Evolutionary conservation across 805 yeast species (phyloP).

Genomic region (Cephaloascus fragrans): DNA sequence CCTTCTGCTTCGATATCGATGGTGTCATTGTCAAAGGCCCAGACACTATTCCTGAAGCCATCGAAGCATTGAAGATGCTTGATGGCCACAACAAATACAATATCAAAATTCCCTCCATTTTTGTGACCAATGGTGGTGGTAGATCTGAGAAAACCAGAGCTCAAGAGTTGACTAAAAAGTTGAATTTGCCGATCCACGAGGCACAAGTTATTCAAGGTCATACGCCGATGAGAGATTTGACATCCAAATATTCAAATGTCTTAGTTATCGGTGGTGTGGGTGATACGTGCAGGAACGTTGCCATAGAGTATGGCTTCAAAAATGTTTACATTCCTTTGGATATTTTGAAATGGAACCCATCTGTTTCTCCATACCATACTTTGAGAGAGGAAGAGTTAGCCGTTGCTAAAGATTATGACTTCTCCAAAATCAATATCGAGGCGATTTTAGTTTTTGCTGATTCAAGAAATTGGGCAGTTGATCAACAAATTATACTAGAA

Average conservation of each 20-base stretch:
- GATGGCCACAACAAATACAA: slow-evolving; percentile 72
- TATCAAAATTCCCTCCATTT: slow-evolving; percentile 72
- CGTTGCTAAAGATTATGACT: slow-evolving; percentile 52
- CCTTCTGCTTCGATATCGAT: slow-evolving; percentile 89
- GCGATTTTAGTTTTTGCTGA: slow-evolving; percentile 88
- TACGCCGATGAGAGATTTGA: slow-evolving; percentile 85
- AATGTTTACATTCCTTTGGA: slow-evolving; percentile 79
- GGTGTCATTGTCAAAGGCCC: slow-evolving; percentile 87
- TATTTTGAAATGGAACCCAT: slow-evolving; percentile 78
- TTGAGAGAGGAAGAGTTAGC: slow-evolving; percentile 61
- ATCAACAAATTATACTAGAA: slow-evolving; percentile 82
- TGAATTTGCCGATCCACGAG: slow-evolving; percentile 51
- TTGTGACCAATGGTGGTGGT: slow-evolving; percentile 92
- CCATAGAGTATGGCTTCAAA: slow-evolving; percentile 74
- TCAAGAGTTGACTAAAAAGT: slow-evolving; percentile 53
- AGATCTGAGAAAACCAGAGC: slow-evolving; percentile 70
- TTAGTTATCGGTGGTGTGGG: slow-evolving; percentile 87
- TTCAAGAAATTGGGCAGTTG: slow-evolving; percentile 89
- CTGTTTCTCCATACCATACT: slow-evolving; percentile 76
- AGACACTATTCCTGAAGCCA: slow-evolving; percentile 73
- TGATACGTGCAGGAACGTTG: slow-evolving; percentile 74
- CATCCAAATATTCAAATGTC: slow-evolving; percentile 57
- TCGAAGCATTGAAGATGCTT: slow-evolving; percentile 58
- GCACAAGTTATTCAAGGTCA: slow-evolving; percentile 89
- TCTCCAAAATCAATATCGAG: slow-evolving; percentile 57